A percentile compares a stretch with the other conserved stretches of the same genome.
phyloP scores from a whole-genome alignment of 1,139 yeast genomes.

The Candida glucosophila region DNA sequence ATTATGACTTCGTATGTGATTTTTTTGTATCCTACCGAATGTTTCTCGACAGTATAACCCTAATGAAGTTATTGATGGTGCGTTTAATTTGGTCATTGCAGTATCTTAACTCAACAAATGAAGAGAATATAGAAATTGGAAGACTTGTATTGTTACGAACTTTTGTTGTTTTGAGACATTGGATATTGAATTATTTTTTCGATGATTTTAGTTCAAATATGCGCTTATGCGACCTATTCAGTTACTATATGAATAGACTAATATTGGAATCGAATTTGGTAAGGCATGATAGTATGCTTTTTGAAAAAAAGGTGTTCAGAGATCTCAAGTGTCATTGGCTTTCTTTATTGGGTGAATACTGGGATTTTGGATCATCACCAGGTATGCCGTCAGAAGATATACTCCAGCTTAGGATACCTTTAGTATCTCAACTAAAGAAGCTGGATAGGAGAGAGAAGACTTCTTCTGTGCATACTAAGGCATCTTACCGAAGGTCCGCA shows the following conservation, averaged over 20 bases:
- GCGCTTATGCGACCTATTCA: conserved; percentile 39
- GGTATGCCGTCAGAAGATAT: conserved; percentile 12
- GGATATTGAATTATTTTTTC: conserved; percentile 71
- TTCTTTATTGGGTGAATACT: conserved; percentile 22
- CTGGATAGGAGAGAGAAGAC: conserved; percentile 26
- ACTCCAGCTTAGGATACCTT: conserved; percentile 19
- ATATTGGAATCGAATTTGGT: conserved; percentile 22
- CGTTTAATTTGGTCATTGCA: conserved; percentile 71
- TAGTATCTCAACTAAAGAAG: conserved; percentile 14
- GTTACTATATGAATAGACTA: conserved; percentile 41
- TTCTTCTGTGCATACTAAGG: conserved; percentile 37
- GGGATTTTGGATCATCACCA: conserved; percentile 15
- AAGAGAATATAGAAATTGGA: conserved; percentile 41
- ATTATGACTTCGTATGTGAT: conserved; percentile 72
- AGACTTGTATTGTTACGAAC: conserved; percentile 71
- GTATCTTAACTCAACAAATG: conserved; percentile 23
- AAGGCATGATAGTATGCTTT: conserved; percentile 15
- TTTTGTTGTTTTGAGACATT: conserved; percentile 81
- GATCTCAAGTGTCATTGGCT: conserved; percentile 41
- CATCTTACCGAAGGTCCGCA: conserved; percentile 47
- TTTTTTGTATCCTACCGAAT: conserved; percentile 78
- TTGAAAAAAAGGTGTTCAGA: conserved; percentile 32
- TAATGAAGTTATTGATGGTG: conserved; percentile 53
- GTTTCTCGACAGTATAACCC: conserved; percentile 48
- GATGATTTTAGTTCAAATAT: conserved; percentile 54